A percentile compares a stretch with the other conserved stretches of the same genome.
phyloP scores from a whole-genome alignment of 2,329 filamentous ascomycete genomes.

The Lachnellula arida region DNA sequence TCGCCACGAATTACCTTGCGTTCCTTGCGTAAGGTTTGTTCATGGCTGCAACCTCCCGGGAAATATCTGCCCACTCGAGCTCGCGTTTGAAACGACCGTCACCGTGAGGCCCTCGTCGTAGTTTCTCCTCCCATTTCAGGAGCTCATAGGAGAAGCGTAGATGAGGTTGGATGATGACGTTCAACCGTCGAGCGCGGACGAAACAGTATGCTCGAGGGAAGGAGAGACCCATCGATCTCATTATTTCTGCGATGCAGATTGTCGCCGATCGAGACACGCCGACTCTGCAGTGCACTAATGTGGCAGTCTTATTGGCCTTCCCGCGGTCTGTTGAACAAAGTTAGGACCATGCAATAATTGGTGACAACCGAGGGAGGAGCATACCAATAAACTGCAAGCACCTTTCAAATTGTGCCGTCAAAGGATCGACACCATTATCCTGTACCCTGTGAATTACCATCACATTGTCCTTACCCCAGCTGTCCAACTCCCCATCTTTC shows the following conservation, averaged over 20 bases:
- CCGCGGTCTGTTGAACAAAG: conserved; percentile 60
- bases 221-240: conserved; percentile 73
- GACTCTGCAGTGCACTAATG: conserved; percentile 92
- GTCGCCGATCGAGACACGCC: conserved; percentile 94
- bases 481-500: conserved; percentile 63
- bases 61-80: conserved; percentile 85
- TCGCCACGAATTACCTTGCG: conserved; percentile 48
- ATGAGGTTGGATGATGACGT: conserved; percentile 98
- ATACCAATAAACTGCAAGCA: conserved; percentile 91
- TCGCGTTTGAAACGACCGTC: conserved; percentile 61
- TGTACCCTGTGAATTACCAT: conserved; percentile 82
- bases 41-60: conserved; percentile 89
- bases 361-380: conserved; percentile 33
- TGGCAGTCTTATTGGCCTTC: conserved; percentile 71
- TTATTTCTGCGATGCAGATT: conserved; percentile 98
- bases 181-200: conserved; percentile 84
- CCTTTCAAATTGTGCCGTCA: conserved; percentile 78
- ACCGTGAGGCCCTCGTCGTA: conserved; percentile 41
- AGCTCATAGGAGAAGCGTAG: conserved; percentile 92
- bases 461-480: conserved; percentile 74
- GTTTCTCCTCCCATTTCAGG: conserved; percentile 87
- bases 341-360: conserved; percentile 13
- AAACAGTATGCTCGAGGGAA: conserved; percentile 95
- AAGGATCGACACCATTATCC: conserved; percentile 91
- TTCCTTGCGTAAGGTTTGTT: conserved; percentile 88